These are phyloP conservation scores for Glycyrrhiza uralensis DNA, from an alignment of 306 rosid genomes.

Conservation along the genomic window DNA sequence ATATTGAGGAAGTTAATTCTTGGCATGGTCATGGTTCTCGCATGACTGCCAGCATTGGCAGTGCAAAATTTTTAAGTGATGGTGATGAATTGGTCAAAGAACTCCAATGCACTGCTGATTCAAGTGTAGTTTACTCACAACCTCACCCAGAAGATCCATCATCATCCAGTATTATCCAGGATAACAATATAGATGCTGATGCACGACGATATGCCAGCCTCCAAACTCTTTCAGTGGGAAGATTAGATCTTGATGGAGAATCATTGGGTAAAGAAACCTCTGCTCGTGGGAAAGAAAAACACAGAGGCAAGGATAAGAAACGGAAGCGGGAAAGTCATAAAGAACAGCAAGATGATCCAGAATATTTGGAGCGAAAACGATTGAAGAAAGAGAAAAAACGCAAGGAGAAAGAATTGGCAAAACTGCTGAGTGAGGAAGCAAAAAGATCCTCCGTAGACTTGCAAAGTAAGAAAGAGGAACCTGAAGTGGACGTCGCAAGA, in stretches of 20 bases:
- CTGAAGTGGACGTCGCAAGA: slow-evolving; percentile 28
- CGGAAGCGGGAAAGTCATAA: slow-evolving; percentile 66
- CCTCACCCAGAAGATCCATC: slow-evolving; percentile 56
- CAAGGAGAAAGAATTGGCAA: slow-evolving; percentile 69
- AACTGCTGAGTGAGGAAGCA: slow-evolving; percentile 41
- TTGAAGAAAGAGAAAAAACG: slow-evolving; percentile 79
- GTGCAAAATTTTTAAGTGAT: slow-evolving; percentile 70
- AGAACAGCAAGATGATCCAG: slow-evolving; percentile 61
- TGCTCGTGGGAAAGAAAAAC: slow-evolving; percentile 52
- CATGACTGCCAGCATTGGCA: slow-evolving; percentile 93
- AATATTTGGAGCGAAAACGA: slow-evolving; percentile 75
- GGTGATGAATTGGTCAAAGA: slow-evolving; percentile 75
- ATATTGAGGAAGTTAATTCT: slow-evolving; percentile 79
- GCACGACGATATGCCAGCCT: slow-evolving; percentile 80
- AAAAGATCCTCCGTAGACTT: slow-evolving; percentile 34
- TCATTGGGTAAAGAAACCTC: slow-evolving; percentile 40
- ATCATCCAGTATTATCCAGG: slow-evolving; percentile 74
- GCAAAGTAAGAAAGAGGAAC: slow-evolving; percentile 48
- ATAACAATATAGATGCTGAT: slow-evolving; percentile 62
- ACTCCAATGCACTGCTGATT: slow-evolving; percentile 88
- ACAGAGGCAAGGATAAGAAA: slow-evolving; percentile 71
- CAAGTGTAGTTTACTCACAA: slow-evolving; percentile 58
- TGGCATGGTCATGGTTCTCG: slow-evolving; percentile 73
- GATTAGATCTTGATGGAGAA: slow-evolving; percentile 45
- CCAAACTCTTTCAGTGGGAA: slow-evolving; percentile 63